These are phyloP conservation scores for Yamadazyma sp. DNA, from an alignment of 1,139 yeast species.

Conservation along the genomic window DNA sequence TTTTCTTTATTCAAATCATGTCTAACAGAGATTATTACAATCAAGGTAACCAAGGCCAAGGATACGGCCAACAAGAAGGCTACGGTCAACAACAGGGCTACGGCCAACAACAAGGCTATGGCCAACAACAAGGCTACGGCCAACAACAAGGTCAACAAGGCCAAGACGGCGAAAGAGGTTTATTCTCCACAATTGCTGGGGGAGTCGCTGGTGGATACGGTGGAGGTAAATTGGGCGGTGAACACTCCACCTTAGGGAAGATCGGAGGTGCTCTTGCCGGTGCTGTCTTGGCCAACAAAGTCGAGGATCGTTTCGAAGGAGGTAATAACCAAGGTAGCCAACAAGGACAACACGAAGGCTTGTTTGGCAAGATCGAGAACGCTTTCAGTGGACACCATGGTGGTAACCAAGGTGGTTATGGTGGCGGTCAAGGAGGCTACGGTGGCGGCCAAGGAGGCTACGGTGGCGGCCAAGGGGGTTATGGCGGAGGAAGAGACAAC, in stretches of 20 bases:
- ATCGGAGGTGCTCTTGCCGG: conserved; percentile 63
- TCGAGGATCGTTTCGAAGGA: conserved; percentile 39
- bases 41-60: conserved; percentile 40
- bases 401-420: conserved; percentile 12
- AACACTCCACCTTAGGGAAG: conserved; percentile 52
- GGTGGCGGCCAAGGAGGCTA: conserved; percentile 14
- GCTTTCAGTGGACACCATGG: conserved; percentile 14
- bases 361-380: conserved; percentile 10
- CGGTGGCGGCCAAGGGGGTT: conserved; percentile 18
- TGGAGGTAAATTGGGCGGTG: conserved; percentile 40
- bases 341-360: conserved; percentile 14
- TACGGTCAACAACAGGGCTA: background rate
- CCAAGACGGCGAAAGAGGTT: conserved; percentile 51
- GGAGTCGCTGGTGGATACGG: conserved; percentile 62
- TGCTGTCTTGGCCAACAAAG: conserved; percentile 57
- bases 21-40: conserved; percentile 64
- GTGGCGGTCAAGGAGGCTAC: conserved; percentile 11
- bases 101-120: conserved; percentile 15
- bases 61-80: conserved; percentile 14
- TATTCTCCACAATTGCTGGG: conserved; percentile 55
- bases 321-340: conserved; percentile 10
- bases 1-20: conserved; percentile 27
- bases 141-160: conserved; percentile 10
- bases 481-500: conserved; percentile 17
- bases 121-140: conserved; percentile 10